Evolutionary conservation across 2,329 filamentous ascomycete genomes (phyloP).

Genomic region (Pseudogymnoascus sp.): DNA sequence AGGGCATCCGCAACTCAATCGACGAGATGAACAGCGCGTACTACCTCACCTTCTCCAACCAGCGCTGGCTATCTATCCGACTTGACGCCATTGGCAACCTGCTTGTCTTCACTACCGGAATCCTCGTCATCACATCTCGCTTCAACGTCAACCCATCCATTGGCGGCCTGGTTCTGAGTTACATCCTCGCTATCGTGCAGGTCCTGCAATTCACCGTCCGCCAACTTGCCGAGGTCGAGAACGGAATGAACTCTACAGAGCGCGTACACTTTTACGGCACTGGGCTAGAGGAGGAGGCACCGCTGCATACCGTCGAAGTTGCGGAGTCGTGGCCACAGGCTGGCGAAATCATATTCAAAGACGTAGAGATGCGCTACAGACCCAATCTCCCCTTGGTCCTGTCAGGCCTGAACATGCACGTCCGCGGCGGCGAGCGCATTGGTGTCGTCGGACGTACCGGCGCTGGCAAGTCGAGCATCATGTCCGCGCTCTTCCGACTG

Average conservation of each 20-base stretch:
- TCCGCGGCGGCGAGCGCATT: slow-evolving; percentile 69
- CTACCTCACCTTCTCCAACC: slow-evolving; percentile 90
- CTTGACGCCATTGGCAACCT: slow-evolving; percentile 77
- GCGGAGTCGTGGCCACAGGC: slow-evolving; percentile 74
- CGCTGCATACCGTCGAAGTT: slow-evolving; percentile 68
- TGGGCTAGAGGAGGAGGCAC: slow-evolving; percentile 80
- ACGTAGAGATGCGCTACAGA: slow-evolving; percentile 75
- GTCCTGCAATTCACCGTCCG: slow-evolving; percentile 95
- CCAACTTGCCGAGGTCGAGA: slow-evolving; percentile 91
- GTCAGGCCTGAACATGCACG: slow-evolving; percentile 62
- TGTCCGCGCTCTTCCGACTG: slow-evolving; percentile 73
- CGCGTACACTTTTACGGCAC: slow-evolving; percentile 85
- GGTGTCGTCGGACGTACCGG: slow-evolving; percentile 77
- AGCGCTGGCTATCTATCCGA: slow-evolving; percentile 83
- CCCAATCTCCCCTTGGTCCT: slow-evolving; percentile 65
- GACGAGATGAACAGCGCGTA: slow-evolving; percentile 93
- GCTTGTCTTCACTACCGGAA: slow-evolving; percentile 80
- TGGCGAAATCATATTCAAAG: slow-evolving; percentile 70
- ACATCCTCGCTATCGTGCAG: slow-evolving; percentile 87
- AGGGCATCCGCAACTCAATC: slow-evolving; percentile 62
- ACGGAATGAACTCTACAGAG: slow-evolving; percentile 96
- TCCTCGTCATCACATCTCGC: slow-evolving; percentile 84
- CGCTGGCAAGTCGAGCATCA: slow-evolving; percentile 76
- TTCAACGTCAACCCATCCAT: slow-evolving; percentile 81
- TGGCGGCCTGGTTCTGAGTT: slow-evolving; percentile 80